Evolutionary conservation across 208 protist genomes (phyloP).

Genomic region (Borovskyia barvae): DNA sequence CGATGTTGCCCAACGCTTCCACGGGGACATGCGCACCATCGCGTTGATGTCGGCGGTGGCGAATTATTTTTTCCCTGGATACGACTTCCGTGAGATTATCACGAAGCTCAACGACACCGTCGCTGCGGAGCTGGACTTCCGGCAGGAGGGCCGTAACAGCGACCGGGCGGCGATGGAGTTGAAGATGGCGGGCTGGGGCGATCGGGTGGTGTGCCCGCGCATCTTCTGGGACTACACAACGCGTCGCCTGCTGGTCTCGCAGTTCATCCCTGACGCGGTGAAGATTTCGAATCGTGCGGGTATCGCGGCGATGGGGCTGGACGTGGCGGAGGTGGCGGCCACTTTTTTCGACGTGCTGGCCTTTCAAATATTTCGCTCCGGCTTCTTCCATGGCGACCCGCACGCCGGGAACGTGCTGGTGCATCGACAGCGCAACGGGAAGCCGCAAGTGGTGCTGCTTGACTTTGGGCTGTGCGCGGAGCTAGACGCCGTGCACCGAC

Average conservation of each 20-base stretch:
- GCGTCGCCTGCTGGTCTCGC: constrained; percentile 68
- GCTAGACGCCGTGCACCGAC: constrained; percentile 50
- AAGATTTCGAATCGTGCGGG: constrained; percentile 77
- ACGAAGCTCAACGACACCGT: constrained; percentile 87
- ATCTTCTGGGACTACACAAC: constrained; percentile 67
- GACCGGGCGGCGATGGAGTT: constrained; percentile 79
- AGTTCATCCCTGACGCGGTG: constrained; percentile 59
- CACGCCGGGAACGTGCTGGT: constrained; percentile 95
- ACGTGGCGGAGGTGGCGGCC: constrained; percentile 53
- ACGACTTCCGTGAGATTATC: constrained; percentile 86
- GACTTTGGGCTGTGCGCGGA: constrained; percentile 96
- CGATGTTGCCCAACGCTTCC: constrained; percentile 81
- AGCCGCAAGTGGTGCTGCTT: constrained; percentile 87
- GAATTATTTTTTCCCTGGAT: constrained; percentile 80
- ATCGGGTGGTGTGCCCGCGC: constrained; percentile 64
- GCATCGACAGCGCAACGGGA: constrained; percentile 44
- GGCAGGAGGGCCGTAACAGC: constrained; percentile 90
- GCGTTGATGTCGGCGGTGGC: constrained; percentile 60
- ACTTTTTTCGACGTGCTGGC: constrained; percentile 85
- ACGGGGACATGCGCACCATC: constrained; percentile 90
- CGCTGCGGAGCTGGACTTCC: constrained; percentile 93
- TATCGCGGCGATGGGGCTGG: constrained; percentile 56
- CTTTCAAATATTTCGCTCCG: constrained; percentile 93
- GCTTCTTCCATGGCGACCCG: constrained; percentile 94
- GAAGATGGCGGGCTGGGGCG: constrained; percentile 59